These are phyloP conservation scores for Globisporangium iwayamae DNA, from an alignment of 352 stramenopile species.

Conservation along the genomic window DNA sequence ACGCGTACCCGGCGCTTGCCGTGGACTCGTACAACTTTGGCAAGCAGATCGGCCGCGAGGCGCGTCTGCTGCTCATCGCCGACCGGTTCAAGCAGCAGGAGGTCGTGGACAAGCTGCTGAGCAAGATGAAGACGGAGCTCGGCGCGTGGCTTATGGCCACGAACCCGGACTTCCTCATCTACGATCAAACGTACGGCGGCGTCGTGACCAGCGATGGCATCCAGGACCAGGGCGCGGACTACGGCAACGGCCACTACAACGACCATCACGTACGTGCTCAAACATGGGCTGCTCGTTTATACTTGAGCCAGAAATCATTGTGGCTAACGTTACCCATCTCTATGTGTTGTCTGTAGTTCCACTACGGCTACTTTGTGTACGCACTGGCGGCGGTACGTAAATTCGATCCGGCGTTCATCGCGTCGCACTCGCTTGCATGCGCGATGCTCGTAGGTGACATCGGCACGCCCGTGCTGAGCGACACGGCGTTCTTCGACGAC, in stretches of 20 bases:
- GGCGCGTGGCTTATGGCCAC: conserved; percentile 51
- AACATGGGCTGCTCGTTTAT: not conserved
- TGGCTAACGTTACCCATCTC: not conserved
- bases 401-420: conserved; percentile 71
- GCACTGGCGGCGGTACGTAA: conserved; percentile 72
- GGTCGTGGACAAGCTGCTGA: conserved; percentile 35
- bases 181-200: conserved; percentile 91
- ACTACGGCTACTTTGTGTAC: conserved; percentile 94
- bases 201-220: conserved; percentile 88
- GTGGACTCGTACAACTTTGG: conserved; percentile 79
- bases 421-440: conserved; percentile 42
- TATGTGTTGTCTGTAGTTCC: conserved; percentile 68
- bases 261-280: conserved; percentile 66
- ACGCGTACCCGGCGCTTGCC: conserved; percentile 43
- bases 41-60: conserved; percentile 73
- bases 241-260: conserved; percentile 89
- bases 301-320: not conserved
- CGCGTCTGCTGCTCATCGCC: conserved; percentile 70
- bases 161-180: conserved; percentile 82
- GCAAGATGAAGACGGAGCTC: conserved; percentile 58
- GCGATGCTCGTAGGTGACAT: conserved; percentile 71
- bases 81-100: conserved; percentile 63
- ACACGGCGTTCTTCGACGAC: conserved; percentile 50
- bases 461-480: conserved; percentile 40
- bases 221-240: conserved; percentile 51